These are phyloP conservation scores for Globisporangium viniferum DNA, from an alignment of 352 stramenopile genomes.

Conservation along the genomic window DNA sequence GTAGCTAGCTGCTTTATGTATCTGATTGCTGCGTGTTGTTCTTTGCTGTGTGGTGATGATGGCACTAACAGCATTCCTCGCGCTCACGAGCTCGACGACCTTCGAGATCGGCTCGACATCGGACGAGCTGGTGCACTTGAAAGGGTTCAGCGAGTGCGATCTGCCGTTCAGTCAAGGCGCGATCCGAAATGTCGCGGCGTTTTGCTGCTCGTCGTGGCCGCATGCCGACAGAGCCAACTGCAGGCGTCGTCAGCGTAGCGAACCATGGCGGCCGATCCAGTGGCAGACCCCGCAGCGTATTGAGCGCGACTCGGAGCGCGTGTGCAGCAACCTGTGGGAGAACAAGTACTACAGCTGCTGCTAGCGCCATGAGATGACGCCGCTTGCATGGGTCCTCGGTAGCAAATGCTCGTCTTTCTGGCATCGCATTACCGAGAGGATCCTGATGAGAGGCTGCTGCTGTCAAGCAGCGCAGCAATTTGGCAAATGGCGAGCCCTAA, in stretches of 20 bases:
- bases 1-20: not conserved
- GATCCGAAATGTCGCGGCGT: slow-evolving; percentile 32
- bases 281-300: slow-evolving; percentile 32
- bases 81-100: slow-evolving; percentile 60
- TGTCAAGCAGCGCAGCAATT: not conserved
- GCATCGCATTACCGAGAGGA: not conserved
- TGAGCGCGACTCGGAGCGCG: slow-evolving; percentile 37
- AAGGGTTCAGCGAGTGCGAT: slow-evolving; percentile 57
- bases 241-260: not conserved
- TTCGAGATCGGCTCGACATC: slow-evolving; percentile 61
- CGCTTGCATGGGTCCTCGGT: not conserved
- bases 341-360: slow-evolving; percentile 72
- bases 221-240: not conserved
- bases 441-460: not conserved
- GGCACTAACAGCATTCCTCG: slow-evolving; percentile 32
- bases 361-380: slow-evolving; percentile 12
- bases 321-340: slow-evolving; percentile 57
- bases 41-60: not conserved
- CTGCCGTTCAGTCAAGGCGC: slow-evolving; percentile 63
- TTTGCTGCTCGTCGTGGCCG: slow-evolving; percentile 27
- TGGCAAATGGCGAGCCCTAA: not conserved
- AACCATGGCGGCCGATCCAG: slow-evolving; percentile 20
- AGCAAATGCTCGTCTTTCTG: not conserved
- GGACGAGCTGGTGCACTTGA: slow-evolving; percentile 62
- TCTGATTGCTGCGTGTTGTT: not conserved